Base-by-base conservation (phyloP, 1,284 basidiomycete genomes). In the Inonotus hispidus region DNA sequence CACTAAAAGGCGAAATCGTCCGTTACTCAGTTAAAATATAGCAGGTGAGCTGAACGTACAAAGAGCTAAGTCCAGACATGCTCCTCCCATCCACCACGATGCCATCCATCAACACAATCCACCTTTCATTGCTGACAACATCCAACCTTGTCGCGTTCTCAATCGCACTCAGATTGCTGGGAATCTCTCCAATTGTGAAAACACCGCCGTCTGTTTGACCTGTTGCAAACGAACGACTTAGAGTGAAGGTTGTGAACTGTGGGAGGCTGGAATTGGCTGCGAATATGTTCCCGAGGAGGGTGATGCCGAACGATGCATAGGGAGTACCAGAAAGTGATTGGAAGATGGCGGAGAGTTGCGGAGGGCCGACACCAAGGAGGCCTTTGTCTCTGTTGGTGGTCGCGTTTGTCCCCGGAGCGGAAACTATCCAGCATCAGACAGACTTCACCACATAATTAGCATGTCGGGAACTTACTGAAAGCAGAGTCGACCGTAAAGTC, bases 381-480 rank as follows among this genome's bases (percentile, higher is more conserved):
- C 63, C 63, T 14, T 58, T 64, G 59, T 64, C 63, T 3, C 35
- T 8, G 41, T 64, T 64, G 19, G 63, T 64, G n/a, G 59, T 61
- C 19, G 63, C 63, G 37, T 64, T 64, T 21, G 63, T 38, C 14
- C 63, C 63, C 10, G 63, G 63, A 10, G 63, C 63, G 19, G 63
- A 64, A 19, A 64, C 63, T 64, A 23, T 10, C 27, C 5, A 35
- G 29, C 29, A 49, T 38, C 50, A 37, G 25, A 13, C 27, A 3
- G 6, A 52, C 8, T 29, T 1, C 10, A 32, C 14, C 2, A 52
- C 5, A 37, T 13, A 2, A 13, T n/a, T 16, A 3, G 27, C 8
- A 1, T 19, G 10, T 52, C 19, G n/a, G 4, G 29, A 32, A 60
- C 63, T 13, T 38, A 64, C 63, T 64, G 56, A 64, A 64, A 13